Base-by-base conservation (phyloP, 2,329 filamentous ascomycete species). In the Aspergillus pseudoglaucus region DNA sequence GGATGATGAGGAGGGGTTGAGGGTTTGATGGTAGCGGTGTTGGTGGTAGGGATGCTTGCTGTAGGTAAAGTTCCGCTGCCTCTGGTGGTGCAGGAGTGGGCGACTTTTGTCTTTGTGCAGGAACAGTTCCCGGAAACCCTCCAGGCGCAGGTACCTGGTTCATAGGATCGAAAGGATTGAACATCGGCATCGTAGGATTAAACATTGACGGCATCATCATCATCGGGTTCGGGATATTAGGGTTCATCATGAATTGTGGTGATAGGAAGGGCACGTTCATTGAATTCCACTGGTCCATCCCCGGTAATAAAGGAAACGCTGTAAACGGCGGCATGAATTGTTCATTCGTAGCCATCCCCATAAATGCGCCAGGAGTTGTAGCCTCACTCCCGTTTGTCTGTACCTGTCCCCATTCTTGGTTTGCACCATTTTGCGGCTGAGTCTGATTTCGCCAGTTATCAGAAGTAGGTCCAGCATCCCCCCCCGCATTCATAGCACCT, bases 1-100 rank as follows among this genome's bases (percentile, higher is more conserved):
- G 80, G 42, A 97, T 80, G 44, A 98, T 75, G 18, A 98, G 81
- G 30, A 95, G 77, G 14, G 78, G 79, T 37, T 81, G 80, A 1
- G 83, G 78, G 18, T 12, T 9, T 1, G 65, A 44, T 0, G 66
- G 35, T 3, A 79, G 67, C 14, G 55, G 54, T 23, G 64, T 58
- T 0, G 81, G 75, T 0, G 70, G 58, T 12, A 70, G 56, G 4
- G 69, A 62, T 2, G 85, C 75, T 45, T 76, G 75, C 3, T 61
- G 46, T n/a, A 88, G 70, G 67, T 94, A 94, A 42, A 67, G 61
- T 0, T 67, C 41, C 1, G 78, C 78, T 0, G 87, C 81, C 0
- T 77, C 60, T 0, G 88, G 88, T 4, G 51, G 49, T 20, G 47
- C 53, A 62, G 71, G 49, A 54, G 50, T 17, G 27, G 46, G n/a